Evolutionary conservation across 2,329 filamentous ascomycete genomes (phyloP).

Genomic region (Leptographium radiaticola): DNA sequence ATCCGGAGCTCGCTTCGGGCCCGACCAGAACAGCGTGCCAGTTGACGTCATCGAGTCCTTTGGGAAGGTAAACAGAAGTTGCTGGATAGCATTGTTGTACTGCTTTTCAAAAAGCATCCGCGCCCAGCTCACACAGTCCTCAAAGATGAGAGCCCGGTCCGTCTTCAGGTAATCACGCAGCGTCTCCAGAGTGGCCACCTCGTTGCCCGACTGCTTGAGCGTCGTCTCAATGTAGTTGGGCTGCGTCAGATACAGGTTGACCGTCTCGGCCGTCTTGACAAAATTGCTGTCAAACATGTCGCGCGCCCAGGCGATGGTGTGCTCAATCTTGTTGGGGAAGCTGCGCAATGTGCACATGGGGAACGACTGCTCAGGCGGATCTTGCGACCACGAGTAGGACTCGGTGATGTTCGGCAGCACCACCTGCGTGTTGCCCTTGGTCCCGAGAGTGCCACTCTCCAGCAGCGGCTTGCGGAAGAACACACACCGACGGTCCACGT

Average conservation of each 20-base stretch:
- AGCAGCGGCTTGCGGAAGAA: slow-evolving; percentile 96
- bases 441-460: slow-evolving; percentile 95
- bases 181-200: slow-evolving; percentile 85
- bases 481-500: slow-evolving; percentile 90
- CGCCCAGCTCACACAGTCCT: slow-evolving; percentile 95
- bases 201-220: slow-evolving; percentile 84
- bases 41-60: slow-evolving; percentile 82
- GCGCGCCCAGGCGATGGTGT: slow-evolving; percentile 96
- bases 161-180: slow-evolving; percentile 83
- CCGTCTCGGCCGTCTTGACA: slow-evolving; percentile 83
- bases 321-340: slow-evolving; percentile 97
- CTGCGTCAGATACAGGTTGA: slow-evolving; percentile 86
- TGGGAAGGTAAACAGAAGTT: slow-evolving; percentile 92
- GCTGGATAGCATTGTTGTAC: slow-evolving; percentile 93
- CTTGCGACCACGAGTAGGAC: slow-evolving; percentile 89
- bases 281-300: slow-evolving; percentile 93
- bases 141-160: slow-evolving; percentile 81
- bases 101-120: slow-evolving; percentile 89
- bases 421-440: slow-evolving; percentile 97
- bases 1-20: slow-evolving; percentile 91
- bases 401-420: slow-evolving; percentile 84
- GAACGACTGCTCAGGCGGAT: slow-evolving; percentile 96
- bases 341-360: slow-evolving; percentile 96
- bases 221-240: slow-evolving; percentile 80
- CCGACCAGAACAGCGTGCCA: slow-evolving; percentile 93